Evolutionary conservation across 163 green algal species (phyloP).

Genomic region (Scenedesmus sp.): DNA sequence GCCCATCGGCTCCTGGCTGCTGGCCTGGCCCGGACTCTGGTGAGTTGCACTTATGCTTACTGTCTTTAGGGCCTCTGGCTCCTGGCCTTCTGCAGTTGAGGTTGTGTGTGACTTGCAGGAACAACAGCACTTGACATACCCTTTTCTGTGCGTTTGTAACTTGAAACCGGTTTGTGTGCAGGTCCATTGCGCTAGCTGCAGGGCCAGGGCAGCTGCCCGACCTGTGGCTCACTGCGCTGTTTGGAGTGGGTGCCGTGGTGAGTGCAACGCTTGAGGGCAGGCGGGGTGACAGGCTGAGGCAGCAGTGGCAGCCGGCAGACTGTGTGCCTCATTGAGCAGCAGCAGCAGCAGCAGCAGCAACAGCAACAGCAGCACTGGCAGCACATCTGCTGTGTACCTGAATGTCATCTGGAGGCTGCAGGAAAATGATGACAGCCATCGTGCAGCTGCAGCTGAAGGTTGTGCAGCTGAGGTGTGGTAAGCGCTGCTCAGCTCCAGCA

Average conservation of each 20-base stretch:
- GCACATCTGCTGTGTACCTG: not conserved
- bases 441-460: not conserved
- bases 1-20: slow-evolving; percentile 91
- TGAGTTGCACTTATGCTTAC: slow-evolving; percentile 35
- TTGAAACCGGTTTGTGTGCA: slow-evolving; percentile 29
- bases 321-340: not conserved
- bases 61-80: not conserved
- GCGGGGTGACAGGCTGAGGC: not conserved
- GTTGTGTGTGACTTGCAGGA: too few relatives aligned
- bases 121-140: not conserved
- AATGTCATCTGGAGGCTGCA: not conserved
- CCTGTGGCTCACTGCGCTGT: slow-evolving; percentile 77
- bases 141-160: not conserved
- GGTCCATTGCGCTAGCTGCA: slow-evolving; percentile 88
- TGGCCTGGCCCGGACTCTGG: slow-evolving; percentile 92
- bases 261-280: not conserved
- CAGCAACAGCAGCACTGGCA: too few relatives aligned
- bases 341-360: too few relatives aligned
- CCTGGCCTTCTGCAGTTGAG: too few relatives aligned
- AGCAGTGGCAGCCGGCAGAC: not conserved
- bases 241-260: slow-evolving; percentile 83
- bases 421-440: too few relatives aligned
- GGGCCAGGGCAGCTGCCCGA: slow-evolving; percentile 78
- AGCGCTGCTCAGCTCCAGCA: too few relatives aligned
- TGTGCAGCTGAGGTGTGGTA: not conserved